phyloP scores from a whole-genome alignment of 148 eudicot genomes.

The Rhododendron williamsianum region DNA sequence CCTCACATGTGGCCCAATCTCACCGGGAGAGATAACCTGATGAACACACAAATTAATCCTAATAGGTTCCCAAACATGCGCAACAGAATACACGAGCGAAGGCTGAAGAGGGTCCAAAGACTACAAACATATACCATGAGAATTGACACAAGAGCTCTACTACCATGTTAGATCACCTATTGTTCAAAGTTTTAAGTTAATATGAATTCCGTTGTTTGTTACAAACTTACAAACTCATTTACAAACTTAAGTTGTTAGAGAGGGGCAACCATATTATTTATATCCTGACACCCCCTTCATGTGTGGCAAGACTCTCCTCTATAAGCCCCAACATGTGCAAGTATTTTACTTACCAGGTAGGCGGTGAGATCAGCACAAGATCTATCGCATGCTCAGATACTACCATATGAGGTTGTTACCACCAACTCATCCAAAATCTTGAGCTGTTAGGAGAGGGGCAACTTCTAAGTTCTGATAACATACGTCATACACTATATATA shows the following conservation, averaged over 20 bases:
- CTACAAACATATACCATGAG: background rate
- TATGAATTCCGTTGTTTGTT: background rate
- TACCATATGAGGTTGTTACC: background rate
- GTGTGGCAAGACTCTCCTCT: background rate
- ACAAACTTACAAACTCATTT: no score
- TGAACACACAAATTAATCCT: background rate
- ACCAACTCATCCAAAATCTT: background rate
- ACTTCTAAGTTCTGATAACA: background rate
- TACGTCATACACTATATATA: background rate
- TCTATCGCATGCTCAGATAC: background rate
- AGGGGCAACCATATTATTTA: background rate
- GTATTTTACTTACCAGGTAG: background rate
- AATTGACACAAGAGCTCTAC: background rate
- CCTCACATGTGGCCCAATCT: background rate
- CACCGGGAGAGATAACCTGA: background rate
- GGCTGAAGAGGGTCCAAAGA: background rate
- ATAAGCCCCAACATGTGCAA: background rate
- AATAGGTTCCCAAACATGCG: background rate
- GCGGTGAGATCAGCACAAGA: background rate
- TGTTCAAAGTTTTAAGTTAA: background rate
- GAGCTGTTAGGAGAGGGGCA: background rate
- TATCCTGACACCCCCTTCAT: background rate
- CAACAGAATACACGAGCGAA: background rate
- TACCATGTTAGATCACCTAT: background rate
- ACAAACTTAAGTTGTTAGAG: background rate